These are phyloP conservation scores for Wickerhamomyces pijperi DNA, from an alignment of 805 yeast genomes.

Conservation along the genomic window DNA sequence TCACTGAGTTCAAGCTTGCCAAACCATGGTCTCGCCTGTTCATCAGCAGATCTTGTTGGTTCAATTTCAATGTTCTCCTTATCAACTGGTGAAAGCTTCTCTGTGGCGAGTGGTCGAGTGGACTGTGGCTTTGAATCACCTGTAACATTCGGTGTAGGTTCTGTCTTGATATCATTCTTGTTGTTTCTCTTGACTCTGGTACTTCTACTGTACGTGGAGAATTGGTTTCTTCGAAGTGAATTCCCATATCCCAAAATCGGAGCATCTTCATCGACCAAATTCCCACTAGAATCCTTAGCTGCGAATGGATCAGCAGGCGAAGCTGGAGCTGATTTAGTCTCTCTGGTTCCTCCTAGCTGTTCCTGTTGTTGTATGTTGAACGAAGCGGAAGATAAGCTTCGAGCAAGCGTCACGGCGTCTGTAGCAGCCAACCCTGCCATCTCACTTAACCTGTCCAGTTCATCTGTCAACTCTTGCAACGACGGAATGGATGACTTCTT, in stretches of 20 bases:
- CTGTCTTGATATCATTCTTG: neutral
- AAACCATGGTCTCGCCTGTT: neutral
- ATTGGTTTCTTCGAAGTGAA: neutral
- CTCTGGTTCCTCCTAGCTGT: neutral
- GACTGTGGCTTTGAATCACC: too few relatives aligned
- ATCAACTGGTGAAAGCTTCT: neutral
- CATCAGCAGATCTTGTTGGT: conserved; percentile 1
- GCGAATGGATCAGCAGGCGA: neutral
- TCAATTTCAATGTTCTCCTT: neutral
- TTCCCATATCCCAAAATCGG: neutral
- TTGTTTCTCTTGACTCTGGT: neutral
- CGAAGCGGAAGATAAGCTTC: conserved; percentile 50
- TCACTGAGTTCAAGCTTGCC: neutral
- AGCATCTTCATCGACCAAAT: neutral
- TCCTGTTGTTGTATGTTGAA: conserved; percentile 1
- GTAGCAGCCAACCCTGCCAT: conserved; percentile 69
- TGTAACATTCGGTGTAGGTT: too few relatives aligned
- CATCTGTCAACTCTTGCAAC: conserved; percentile 59
- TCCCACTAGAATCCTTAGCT: neutral
- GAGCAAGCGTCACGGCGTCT: conserved; percentile 75
- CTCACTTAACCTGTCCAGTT: conserved; percentile 62
- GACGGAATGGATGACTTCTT: conserved; percentile 38
- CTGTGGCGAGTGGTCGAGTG: neutral
- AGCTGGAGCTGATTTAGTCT: neutral
- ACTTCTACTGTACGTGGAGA: neutral